These are phyloP conservation scores for Cryptococcus sp. DNA, from an alignment of 1,284 basidiomycete genomes.

Conservation along the genomic window DNA sequence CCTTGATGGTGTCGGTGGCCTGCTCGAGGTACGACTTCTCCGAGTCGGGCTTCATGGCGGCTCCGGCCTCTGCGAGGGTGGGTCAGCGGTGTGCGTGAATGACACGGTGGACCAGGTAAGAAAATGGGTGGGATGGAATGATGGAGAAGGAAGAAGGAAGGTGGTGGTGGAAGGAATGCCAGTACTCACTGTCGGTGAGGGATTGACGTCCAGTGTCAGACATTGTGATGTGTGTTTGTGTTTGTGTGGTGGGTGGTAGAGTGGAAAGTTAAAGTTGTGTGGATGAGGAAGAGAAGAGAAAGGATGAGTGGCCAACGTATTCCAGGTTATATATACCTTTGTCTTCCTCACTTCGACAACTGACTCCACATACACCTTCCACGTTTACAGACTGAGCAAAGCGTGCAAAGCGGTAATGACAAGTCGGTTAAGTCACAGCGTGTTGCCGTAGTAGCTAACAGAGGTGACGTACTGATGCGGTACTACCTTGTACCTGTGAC, in stretches of 20 bases:
- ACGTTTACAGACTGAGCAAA: too few relatives aligned
- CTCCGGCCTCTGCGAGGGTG: conserved; percentile 30
- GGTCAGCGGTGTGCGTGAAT: not conserved
- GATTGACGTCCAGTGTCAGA: conserved; percentile 42
- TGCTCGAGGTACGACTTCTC: conserved; percentile 45
- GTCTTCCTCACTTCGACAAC: conserved; percentile 8
- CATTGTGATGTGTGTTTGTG: conserved; percentile 25
- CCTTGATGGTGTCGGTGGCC: conserved; percentile 31
- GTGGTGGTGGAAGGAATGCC: not conserved
- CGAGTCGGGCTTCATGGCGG: conserved; percentile 45
- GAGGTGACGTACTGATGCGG: too few relatives aligned
- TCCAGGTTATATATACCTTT: conserved; percentile 16
- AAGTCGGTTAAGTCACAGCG: too few relatives aligned
- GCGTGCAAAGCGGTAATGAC: too few relatives aligned
- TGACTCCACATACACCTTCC: not conserved
- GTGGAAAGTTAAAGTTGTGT: conserved; percentile 7
- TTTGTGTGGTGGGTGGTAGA: conserved; percentile 4
- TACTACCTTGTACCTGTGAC: too few relatives aligned
- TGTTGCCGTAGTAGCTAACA: too few relatives aligned
- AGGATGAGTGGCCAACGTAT: not conserved
- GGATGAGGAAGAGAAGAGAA: conserved; percentile 7
- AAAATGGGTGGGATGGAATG: conserved; percentile 1
- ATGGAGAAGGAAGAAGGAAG: not conserved
- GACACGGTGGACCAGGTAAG: not conserved
- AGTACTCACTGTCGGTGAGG: conserved; percentile 35